phyloP scores from a whole-genome alignment of 441 rosid species.

The Capsella rubella region DNA sequence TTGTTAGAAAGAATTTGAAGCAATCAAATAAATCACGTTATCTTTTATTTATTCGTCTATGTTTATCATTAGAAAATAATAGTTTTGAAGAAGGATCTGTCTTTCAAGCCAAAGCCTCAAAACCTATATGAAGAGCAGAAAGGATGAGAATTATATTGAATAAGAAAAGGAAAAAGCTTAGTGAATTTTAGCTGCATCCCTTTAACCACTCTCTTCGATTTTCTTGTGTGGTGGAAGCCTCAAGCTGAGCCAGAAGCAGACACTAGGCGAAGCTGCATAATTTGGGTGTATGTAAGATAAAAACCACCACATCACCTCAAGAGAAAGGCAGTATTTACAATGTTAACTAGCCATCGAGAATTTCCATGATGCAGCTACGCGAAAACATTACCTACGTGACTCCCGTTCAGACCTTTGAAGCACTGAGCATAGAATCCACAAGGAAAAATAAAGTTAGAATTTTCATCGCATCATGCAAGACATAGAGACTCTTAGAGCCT shows the following conservation, averaged over 20 bases:
- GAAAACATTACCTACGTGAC: conserved; percentile 6
- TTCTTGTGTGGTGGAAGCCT: conserved; percentile 57
- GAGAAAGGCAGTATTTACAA: conserved; percentile 35
- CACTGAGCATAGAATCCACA: conserved; percentile 87
- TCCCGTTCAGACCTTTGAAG: conserved; percentile 79
- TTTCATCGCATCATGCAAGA: conserved; percentile 64
- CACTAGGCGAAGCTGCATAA: conserved; percentile 65
- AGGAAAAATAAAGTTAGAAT: conserved; percentile 81
- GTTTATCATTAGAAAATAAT: conserved; percentile 24
- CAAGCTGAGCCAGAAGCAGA: conserved; percentile 86
- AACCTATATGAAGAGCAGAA: conserved; percentile 55
- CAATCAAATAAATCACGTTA: conserved; percentile 13
- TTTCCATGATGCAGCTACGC: neutral
- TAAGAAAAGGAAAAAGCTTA: neutral
- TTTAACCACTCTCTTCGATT: conserved; percentile 83
- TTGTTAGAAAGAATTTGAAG: neutral
- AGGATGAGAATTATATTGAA: conserved; percentile 19
- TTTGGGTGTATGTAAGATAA: conserved; percentile 77
- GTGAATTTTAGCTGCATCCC: conserved; percentile 51
- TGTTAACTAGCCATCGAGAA: neutral
- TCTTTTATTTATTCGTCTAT: conserved; percentile 37
- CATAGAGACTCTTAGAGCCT: neutral
- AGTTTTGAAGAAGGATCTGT: conserved; percentile 52
- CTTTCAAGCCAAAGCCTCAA: conserved; percentile 89
- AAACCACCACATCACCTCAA: conserved; percentile 76